Evolutionary conservation across 768 basidiomycete genomes (phyloP).

Genomic region (Fistulinella prunicolor): DNA sequence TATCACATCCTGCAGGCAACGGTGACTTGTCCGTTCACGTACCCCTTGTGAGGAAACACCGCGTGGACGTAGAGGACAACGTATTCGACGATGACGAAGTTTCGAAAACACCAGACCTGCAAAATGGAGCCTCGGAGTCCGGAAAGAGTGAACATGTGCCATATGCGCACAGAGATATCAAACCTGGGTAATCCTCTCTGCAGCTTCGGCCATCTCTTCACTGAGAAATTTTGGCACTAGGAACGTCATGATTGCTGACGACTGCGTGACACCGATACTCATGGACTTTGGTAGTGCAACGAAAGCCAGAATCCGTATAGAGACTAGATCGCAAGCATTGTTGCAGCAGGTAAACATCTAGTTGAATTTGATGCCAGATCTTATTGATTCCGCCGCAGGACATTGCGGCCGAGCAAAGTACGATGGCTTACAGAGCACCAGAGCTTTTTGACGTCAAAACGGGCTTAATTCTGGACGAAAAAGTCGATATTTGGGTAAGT

Average conservation of each 20-base stretch:
- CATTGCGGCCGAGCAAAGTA: slow-evolving; percentile 95
- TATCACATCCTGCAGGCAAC: slow-evolving; percentile 76
- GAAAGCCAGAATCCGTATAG: slow-evolving; percentile 80
- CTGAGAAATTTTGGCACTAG: slow-evolving; percentile 37
- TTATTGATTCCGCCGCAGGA: slow-evolving; percentile 49
- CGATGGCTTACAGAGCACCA: slow-evolving; percentile 97
- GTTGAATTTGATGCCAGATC: background rate
- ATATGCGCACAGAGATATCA: slow-evolving; percentile 95
- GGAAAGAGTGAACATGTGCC: slow-evolving; percentile 63
- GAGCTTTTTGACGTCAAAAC: slow-evolving; percentile 98
- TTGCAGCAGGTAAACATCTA: slow-evolving; percentile 67
- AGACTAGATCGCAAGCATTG: slow-evolving; percentile 83
- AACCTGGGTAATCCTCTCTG: slow-evolving; percentile 72
- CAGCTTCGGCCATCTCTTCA: background rate
- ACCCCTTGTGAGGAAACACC: slow-evolving; percentile 59
- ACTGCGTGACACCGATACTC: slow-evolving; percentile 77
- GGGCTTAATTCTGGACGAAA: slow-evolving; percentile 81
- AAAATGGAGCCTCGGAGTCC: slow-evolving; percentile 33
- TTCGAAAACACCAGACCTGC: slow-evolving; percentile 40
- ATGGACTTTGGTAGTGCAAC: slow-evolving; percentile 98
- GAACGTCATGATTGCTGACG: slow-evolving; percentile 96
- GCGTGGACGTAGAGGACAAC: slow-evolving; percentile 51
- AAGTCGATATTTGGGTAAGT: slow-evolving; percentile 94
- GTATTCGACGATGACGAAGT: slow-evolving; percentile 79
- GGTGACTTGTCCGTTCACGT: slow-evolving; percentile 43